Conservation (phyloP, 371 early-diverging fungal genomes). For the Blastocladiella emersonii region DNA sequence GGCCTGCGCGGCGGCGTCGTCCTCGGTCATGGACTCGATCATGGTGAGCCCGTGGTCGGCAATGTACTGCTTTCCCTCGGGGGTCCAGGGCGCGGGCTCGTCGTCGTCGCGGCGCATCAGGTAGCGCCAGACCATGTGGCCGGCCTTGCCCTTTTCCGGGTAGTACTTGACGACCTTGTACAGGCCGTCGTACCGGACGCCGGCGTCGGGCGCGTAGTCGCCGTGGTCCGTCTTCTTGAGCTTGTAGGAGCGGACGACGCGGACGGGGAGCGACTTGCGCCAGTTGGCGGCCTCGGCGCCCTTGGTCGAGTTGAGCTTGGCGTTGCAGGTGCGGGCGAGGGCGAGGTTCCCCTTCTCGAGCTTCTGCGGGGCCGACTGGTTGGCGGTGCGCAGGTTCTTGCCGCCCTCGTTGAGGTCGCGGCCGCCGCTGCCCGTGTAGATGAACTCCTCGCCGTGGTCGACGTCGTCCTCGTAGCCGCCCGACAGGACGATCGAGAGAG, state of each 20-base stretch:
- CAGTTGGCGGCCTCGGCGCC: constrained; percentile 38
- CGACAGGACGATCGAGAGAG: constrained; percentile 36
- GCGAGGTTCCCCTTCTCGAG: constrained; percentile 28
- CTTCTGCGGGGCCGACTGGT: constrained; percentile 29
- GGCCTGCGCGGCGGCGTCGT: too few species aligned
- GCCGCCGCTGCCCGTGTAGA: constrained; percentile 42
- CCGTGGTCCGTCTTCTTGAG: constrained; percentile 29
- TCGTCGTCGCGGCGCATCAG: constrained; percentile 43
- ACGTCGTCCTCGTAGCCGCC: constrained; percentile 37
- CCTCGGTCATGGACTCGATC: too few species aligned
- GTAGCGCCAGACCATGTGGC: constrained; percentile 27
- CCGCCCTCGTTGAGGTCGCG: constrained; percentile 25
- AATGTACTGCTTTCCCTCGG: constrained; percentile 23
- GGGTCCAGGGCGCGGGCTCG: constrained; percentile 47
- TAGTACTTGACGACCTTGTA: constrained; percentile 51
- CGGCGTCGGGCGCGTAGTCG: constrained; percentile 16
- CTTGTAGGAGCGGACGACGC: constrained; percentile 31
- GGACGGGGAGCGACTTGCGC: constrained; percentile 36
- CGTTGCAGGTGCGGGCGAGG: constrained; percentile 39
- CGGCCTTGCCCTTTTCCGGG: constrained; percentile 28
- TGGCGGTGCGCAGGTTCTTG: constrained; percentile 19
- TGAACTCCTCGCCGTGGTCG: constrained; percentile 18
- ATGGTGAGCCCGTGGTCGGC: constrained; percentile 24
- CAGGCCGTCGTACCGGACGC: constrained; percentile 48
- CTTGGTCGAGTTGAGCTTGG: constrained; percentile 17